Percentiles rank a stretch among this genome's conserved stretches.
phyloP scores from a whole-genome alignment of 192 early-diverging fungal genomes.

The Entomortierella beljakovae region DNA sequence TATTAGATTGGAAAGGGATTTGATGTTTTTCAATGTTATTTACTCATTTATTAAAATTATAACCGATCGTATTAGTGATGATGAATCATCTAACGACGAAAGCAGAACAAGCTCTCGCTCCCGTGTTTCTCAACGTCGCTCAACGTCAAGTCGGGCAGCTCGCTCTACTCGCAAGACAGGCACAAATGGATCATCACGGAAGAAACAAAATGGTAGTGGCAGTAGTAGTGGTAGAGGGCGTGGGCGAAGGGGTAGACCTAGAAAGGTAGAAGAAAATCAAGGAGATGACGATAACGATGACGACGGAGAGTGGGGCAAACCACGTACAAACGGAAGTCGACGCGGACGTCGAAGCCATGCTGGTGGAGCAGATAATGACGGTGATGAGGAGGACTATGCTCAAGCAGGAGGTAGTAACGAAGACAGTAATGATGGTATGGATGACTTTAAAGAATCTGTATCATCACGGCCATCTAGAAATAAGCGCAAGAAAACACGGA shows the following conservation, averaged over 20 bases:
- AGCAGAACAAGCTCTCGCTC: slow-evolving; percentile 29
- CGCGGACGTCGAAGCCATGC: slow-evolving; percentile 6
- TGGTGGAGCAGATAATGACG: not conserved
- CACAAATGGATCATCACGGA: slow-evolving; percentile 20
- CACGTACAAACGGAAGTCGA: slow-evolving; percentile 3
- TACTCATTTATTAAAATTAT: not conserved
- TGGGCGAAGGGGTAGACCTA: slow-evolving; percentile 17
- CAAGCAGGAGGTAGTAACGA: slow-evolving; percentile 6
- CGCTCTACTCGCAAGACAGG: slow-evolving; percentile 14
- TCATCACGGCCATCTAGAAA: slow-evolving; percentile 16
- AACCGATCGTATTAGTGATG: not conserved
- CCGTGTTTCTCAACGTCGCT: slow-evolving; percentile 10
- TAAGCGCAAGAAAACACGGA: slow-evolving; percentile 42
- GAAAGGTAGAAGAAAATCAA: slow-evolving; percentile 7
- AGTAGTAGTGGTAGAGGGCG: slow-evolving; percentile 4
- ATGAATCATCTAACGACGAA: slow-evolving; percentile 34
- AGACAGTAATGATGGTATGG: not conserved
- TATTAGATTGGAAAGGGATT: not conserved
- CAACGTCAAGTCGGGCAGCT: not conserved
- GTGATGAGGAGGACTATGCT: slow-evolving; percentile 14
- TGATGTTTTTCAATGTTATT: not conserved
- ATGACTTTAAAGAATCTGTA: not conserved
- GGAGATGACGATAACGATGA: slow-evolving; percentile 33
- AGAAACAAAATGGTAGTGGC: slow-evolving; percentile 10
- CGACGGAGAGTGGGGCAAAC: slow-evolving; percentile 22